Evolutionary conservation across 1,139 yeast genomes (phyloP), one percentile per base, ranked within the genome.

Genomic region (Hyphopichia khmerensis): DNA sequence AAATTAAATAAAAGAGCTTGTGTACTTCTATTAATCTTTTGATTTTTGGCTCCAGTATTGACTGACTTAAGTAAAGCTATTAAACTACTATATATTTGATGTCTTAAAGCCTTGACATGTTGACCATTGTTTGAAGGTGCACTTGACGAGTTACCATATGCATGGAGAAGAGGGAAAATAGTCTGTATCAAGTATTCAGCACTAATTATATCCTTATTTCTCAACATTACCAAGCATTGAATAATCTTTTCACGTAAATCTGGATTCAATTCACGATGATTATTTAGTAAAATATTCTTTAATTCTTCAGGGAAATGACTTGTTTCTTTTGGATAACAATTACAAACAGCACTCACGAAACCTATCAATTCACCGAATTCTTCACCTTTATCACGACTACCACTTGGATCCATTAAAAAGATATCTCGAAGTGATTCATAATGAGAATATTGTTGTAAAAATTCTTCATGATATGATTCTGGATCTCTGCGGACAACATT

Each of bases 401-500:
- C 75, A 2, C 76, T 61, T 5, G 87, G 86, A 61, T 84, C 82
- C 52, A 79, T 69, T 62, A 88, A 69, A 56, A 88, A 89, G 47
- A 95, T 85, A 59, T 91, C 97, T 60, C 96, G 72, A 44, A 90
- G 69, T 1, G 98, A 87, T 60, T 87, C 90, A 64, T 93, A 93
- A 62, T 95, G 99, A 42, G 93, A 79, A 62, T 84, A 89, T 61
- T 95, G 99, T 55, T 90, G 95, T 39, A 84, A 62, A 64, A 93
- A 93, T 64, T 93, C 99, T 64, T 95, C 99, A 49, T 82, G 81
- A 63, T 93, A 95, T 0, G 98, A 89, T 48, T 80, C 86, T 3
- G 99, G 98, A 60, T 93, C 99, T 54, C 97, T 76, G 58, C 91
- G 84, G 11, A 93, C 96, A 46, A 93, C 77, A 61, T 95, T 93